Percentiles rank a stretch among this genome's conserved stretches.
Evolutionary conservation across 805 yeast species (phyloP).

Genomic region (Candida corydali): DNA sequence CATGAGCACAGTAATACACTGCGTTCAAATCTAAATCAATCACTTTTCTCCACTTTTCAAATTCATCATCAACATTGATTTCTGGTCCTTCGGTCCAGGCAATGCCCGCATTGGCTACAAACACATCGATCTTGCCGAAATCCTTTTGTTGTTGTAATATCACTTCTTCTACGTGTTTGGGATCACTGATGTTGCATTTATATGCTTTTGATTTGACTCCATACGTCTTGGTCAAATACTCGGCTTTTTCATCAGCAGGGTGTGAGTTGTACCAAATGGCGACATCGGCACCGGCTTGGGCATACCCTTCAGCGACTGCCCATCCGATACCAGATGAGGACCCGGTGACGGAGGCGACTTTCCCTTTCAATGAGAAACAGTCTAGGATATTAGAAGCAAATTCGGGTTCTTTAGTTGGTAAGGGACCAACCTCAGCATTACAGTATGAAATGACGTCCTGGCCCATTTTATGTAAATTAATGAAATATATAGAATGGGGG

Average conservation of each 20-base stretch:
- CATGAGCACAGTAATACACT: conserved; percentile 74
- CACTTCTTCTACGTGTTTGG: conserved; percentile 30
- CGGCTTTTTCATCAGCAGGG: conserved; percentile 38
- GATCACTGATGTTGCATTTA: conserved; percentile 36
- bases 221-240: conserved; percentile 39
- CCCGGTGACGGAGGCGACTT: conserved; percentile 34
- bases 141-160: conserved; percentile 28
- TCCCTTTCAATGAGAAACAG: conserved; percentile 26
- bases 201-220: conserved; percentile 57
- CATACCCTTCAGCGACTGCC: conserved; percentile 32
- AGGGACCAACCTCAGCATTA: conserved; percentile 31
- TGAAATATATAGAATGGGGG: too few relatives aligned
- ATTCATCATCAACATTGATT: conserved; percentile 39
- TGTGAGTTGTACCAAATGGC: conserved; percentile 40
- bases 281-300: conserved; percentile 35
- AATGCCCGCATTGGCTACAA: conserved; percentile 45
- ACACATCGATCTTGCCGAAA: conserved; percentile 37
- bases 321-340: conserved; percentile 37
- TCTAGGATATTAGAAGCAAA: conserved; percentile 44
- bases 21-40: conserved; percentile 76
- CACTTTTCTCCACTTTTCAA: conserved; percentile 63
- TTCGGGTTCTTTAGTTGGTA: conserved; percentile 54
- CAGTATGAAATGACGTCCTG: conserved; percentile 14
- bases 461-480: conserved; percentile 13
- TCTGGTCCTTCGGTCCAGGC: conserved; percentile 44